Evolutionary conservation across 768 basidiomycete genomes (phyloP).

Genomic region (Cystobasidium tubakii): DNA sequence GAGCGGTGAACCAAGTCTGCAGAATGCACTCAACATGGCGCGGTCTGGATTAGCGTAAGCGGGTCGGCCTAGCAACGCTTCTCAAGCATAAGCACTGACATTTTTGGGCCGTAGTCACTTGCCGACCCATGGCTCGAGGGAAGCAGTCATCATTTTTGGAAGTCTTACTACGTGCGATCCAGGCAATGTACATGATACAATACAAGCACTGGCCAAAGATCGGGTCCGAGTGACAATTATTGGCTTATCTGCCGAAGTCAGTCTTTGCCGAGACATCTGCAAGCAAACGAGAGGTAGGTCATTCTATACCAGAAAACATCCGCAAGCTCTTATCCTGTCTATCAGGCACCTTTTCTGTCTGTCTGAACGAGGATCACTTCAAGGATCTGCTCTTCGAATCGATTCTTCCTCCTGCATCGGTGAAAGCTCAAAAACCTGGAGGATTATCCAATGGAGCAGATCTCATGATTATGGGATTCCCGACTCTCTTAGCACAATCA

Average conservation of each 20-base stretch:
- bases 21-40: constrained; percentile 97
- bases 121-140: constrained; percentile 93
- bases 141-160: constrained; percentile 88
- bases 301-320: not conserved
- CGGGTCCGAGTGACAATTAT: constrained; percentile 82
- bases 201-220: constrained; percentile 73
- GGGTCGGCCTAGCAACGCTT: not conserved
- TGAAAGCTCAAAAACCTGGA: constrained; percentile 31
- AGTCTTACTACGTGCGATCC: constrained; percentile 95
- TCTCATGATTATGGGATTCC: constrained; percentile 99
- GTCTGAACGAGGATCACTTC: constrained; percentile 94
- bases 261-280: constrained; percentile 85
- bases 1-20: constrained; percentile 84
- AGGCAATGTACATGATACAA: constrained; percentile 87
- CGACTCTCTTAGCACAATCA: constrained; percentile 67
- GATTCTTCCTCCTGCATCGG: constrained; percentile 76
- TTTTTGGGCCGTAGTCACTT: constrained; percentile 63
- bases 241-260: constrained; percentile 94
- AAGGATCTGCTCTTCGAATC: constrained; percentile 92
- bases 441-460: constrained; percentile 69
- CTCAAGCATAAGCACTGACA: constrained; percentile 7
- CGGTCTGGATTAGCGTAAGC: constrained; percentile 79
- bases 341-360: constrained; percentile 73
- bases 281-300: constrained; percentile 84
- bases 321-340: constrained; percentile 17